A percentile compares a stretch with the other conserved stretches of the same genome.
phyloP scores from a whole-genome alignment of 2,329 filamentous ascomycete genomes.

The Trichophyton schoenleinii region DNA sequence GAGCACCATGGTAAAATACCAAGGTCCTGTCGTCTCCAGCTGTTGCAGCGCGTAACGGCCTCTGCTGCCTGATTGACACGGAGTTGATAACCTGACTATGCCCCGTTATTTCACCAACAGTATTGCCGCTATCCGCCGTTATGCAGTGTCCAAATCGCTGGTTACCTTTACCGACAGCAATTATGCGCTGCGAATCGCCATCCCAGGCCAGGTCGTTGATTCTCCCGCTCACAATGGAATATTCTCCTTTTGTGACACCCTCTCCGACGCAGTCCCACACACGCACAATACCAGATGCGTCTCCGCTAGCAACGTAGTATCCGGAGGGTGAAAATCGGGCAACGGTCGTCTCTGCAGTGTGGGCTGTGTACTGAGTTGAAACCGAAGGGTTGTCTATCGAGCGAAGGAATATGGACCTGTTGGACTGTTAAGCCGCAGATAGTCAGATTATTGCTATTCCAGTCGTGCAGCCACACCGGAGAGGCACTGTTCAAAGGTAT shows the following conservation, averaged over 20 bases:
- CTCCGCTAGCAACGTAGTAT: constrained; percentile 88
- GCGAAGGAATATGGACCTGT: constrained; percentile 92
- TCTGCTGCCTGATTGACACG: constrained; percentile 76
- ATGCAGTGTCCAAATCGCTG: constrained; percentile 90
- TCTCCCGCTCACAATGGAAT: constrained; percentile 81
- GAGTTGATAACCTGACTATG: constrained; percentile 86
- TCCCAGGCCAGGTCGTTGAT: constrained; percentile 98
- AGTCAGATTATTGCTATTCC: background rate
- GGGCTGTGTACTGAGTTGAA: constrained; percentile 81
- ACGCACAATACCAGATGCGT: constrained; percentile 68
- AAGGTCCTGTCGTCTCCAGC: constrained; percentile 80
- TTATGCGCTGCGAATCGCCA: constrained; percentile 88
- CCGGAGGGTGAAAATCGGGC: constrained; percentile 89
- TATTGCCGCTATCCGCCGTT: constrained; percentile 90
- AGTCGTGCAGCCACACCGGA: background rate
- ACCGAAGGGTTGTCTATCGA: constrained; percentile 80
- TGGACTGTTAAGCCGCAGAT: constrained; percentile 49
- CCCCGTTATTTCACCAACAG: constrained; percentile 83
- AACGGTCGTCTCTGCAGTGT: constrained; percentile 79
- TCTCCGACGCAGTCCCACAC: constrained; percentile 85
- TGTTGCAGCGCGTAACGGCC: constrained; percentile 82
- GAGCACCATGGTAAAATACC: constrained; percentile 85
- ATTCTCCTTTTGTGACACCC: constrained; percentile 85
- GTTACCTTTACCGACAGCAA: constrained; percentile 89
- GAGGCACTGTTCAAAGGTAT: background rate